Percentiles rank a stretch among this genome's conserved stretches.
Evolutionary conservation across 1,139 yeast species (phyloP).

Genomic region (Candida freyschussii): DNA sequence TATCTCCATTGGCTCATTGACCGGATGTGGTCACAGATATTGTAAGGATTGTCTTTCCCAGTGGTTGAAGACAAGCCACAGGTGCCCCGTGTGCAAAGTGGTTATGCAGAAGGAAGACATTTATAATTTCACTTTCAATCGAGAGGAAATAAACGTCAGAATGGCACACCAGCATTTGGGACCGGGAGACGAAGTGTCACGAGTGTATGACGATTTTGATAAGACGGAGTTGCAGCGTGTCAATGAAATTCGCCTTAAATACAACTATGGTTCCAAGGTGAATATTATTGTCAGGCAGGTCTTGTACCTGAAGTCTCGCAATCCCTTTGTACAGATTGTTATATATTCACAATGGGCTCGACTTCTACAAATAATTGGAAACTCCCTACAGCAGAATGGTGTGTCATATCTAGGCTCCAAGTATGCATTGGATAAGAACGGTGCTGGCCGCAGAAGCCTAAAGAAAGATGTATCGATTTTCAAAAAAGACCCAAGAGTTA

Average conservation of each 20-base stretch:
- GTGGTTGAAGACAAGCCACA: constrained; percentile 55
- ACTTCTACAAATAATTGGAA: constrained; percentile 58
- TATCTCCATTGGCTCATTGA: constrained; percentile 70
- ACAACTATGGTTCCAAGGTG: constrained; percentile 75
- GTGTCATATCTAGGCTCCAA: constrained; percentile 40
- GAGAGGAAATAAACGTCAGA: constrained; percentile 15
- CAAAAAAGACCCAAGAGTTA: constrained; percentile 58
- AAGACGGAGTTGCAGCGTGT: constrained; percentile 40
- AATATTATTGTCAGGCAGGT: constrained; percentile 77
- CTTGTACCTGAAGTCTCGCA: constrained; percentile 51
- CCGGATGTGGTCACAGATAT: constrained; percentile 87
- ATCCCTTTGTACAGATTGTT: constrained; percentile 70
- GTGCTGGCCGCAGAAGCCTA: constrained; percentile 21
- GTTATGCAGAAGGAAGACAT: constrained; percentile 40
- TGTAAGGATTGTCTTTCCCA: constrained; percentile 70
- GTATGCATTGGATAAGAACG: constrained; percentile 4
- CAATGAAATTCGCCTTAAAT: constrained; percentile 39
- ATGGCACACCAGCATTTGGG: constrained; percentile 12
- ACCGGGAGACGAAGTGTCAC: constrained; percentile 30
- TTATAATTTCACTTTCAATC: constrained; percentile 42
- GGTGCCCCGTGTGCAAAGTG: constrained; percentile 79
- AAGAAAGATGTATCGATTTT: constrained; percentile 54
- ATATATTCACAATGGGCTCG: constrained; percentile 87
- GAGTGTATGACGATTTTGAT: constrained; percentile 48
- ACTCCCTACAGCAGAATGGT: constrained; percentile 60